These are phyloP conservation scores for Penicillium expansum DNA, from an alignment of 2,329 filamentous ascomycete species.

Conservation along the genomic window DNA sequence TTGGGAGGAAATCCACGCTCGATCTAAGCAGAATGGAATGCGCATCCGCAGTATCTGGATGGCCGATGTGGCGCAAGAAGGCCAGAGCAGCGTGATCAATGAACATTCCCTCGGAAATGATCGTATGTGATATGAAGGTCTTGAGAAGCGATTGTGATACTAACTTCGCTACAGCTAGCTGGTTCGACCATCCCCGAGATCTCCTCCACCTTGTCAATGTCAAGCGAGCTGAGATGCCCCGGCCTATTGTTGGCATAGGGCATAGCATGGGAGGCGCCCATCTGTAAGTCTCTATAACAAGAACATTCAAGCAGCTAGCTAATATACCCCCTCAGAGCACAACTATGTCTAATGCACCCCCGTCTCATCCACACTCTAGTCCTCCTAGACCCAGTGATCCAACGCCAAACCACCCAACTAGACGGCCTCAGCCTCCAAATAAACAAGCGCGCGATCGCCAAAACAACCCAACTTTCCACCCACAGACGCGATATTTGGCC, in stretches of 20 bases:
- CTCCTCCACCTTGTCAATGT: conserved; percentile 80
- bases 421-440: conserved; percentile 24
- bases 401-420: conserved; percentile 46
- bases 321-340: conserved; percentile 42
- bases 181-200: conserved; percentile 83
- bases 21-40: conserved; percentile 59
- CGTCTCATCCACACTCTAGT: conserved; percentile 73
- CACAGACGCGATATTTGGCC: conserved; percentile 79
- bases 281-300: conserved; percentile 45
- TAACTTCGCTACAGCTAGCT: conserved; percentile 59
- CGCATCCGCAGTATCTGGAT: conserved; percentile 83
- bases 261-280: conserved; percentile 84
- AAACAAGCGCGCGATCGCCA: conserved; percentile 30
- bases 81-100: conserved; percentile 74
- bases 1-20: conserved; percentile 74
- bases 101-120: conserved; percentile 76
- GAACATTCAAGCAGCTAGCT: background rate
- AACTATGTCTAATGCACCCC: conserved; percentile 73
- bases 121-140: conserved; percentile 53
- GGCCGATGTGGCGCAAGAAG: conserved; percentile 83
- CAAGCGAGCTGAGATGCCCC: conserved; percentile 75
- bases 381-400: conserved; percentile 81
- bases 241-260: conserved; percentile 78
- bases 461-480: conserved; percentile 57
- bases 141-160: background rate